Percentiles rank a stretch among this genome's conserved stretches.
Evolutionary conservation across 2,329 filamentous ascomycete genomes (phyloP).

Genomic region (Thelonectria discophora): DNA sequence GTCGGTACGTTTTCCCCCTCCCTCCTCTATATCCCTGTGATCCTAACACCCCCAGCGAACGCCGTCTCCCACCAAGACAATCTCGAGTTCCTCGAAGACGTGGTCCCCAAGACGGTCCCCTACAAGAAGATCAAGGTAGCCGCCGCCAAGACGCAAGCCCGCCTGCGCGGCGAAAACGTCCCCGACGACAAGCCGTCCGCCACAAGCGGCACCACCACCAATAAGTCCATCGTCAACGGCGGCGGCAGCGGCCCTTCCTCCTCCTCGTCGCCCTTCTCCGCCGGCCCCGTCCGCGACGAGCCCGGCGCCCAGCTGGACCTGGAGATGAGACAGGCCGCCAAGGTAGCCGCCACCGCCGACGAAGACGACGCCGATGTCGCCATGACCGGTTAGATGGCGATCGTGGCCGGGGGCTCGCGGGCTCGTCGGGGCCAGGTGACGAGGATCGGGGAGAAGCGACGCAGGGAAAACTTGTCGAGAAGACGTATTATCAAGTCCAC

Average conservation of each 20-base stretch:
- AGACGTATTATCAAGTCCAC: constrained; percentile 17
- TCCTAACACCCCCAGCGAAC: constrained; percentile 65
- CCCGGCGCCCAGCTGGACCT: constrained; percentile 64
- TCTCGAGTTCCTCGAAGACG: constrained; percentile 91
- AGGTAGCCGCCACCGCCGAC: no score
- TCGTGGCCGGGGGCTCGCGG: not conserved
- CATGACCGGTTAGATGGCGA: constrained; percentile 63
- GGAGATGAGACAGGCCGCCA: constrained; percentile 63
- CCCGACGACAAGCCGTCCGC: constrained; percentile 37
- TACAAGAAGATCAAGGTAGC: constrained; percentile 81
- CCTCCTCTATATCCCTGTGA: not conserved
- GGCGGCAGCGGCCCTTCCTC: constrained; percentile 25
- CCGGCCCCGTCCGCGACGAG: constrained; percentile 46
- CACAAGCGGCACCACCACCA: constrained; percentile 43
- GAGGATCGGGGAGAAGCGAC: not conserved
- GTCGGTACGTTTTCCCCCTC: constrained; percentile 66
- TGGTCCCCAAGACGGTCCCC: constrained; percentile 85
- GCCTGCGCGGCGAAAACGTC: constrained; percentile 53
- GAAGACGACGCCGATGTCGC: constrained; percentile 64
- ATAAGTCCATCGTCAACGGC: constrained; percentile 45
- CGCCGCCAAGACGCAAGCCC: constrained; percentile 59
- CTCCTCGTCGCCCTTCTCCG: not conserved
- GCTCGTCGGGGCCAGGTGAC: not conserved
- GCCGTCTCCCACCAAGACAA: constrained; percentile 90
- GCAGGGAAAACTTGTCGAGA: constrained; percentile 14